Evolutionary conservation across 192 early-diverging fungal genomes (phyloP).

Genomic region (Coemansia sp.): DNA sequence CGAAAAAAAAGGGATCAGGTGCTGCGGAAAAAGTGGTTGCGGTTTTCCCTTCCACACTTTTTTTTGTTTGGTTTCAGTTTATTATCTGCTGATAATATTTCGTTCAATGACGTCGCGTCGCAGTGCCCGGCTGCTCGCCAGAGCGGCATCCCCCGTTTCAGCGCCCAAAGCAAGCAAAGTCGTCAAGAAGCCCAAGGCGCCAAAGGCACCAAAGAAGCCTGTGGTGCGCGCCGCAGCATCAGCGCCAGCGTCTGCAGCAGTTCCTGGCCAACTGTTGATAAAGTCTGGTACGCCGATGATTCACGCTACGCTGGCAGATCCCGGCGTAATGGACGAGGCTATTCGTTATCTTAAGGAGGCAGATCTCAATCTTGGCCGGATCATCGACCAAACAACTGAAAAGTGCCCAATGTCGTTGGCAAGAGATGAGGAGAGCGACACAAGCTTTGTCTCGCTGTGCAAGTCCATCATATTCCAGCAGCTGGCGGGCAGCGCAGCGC

Average conservation of each 20-base stretch:
- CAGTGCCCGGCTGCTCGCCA: conserved; percentile 32
- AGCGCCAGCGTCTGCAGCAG: background rate
- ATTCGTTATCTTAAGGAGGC: conserved; percentile 40
- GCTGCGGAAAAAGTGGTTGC: background rate
- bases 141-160: background rate
- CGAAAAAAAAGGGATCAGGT: no score
- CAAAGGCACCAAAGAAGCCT: background rate
- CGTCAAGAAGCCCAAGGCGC: conserved; percentile 6
- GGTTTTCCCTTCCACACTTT: no score
- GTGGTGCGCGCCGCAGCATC: background rate
- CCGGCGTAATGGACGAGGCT: conserved; percentile 31
- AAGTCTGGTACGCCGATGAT: no score
- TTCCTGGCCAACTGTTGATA: background rate
- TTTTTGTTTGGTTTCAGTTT: background rate
- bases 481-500: conserved; percentile 66
- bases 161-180: conserved; percentile 2
- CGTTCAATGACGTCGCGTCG: conserved; percentile 17
- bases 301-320: conserved; percentile 11
- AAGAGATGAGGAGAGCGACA: conserved; percentile 22
- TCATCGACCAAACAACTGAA: conserved; percentile 38
- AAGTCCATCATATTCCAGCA: conserved; percentile 71
- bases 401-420: conserved; percentile 25
- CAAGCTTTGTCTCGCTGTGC: conserved; percentile 34
- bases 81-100: background rate
- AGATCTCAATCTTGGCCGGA: conserved; percentile 45